These are phyloP conservation scores for Hypoxylon rickii DNA, from an alignment of 495 filamentous ascomycete species.

Conservation along the genomic window DNA sequence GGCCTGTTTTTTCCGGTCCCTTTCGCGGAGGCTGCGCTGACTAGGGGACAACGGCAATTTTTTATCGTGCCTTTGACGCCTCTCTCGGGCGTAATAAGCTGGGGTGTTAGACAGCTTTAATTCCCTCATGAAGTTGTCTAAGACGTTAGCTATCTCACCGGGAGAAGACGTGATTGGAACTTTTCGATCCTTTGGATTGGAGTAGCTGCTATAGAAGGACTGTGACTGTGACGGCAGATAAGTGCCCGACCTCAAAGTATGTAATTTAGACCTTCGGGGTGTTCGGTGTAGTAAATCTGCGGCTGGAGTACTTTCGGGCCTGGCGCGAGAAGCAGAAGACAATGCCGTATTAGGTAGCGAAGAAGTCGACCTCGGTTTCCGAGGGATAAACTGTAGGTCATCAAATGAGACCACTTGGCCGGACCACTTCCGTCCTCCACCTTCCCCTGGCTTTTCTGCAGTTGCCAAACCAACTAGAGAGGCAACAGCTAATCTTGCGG, in stretches of 20 bases:
- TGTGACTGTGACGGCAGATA: too few relatives aligned
- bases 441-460: slow-evolving; percentile 29
- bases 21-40: neutral
- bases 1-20: neutral
- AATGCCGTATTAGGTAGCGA: neutral
- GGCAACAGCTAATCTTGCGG: slow-evolving; percentile 46
- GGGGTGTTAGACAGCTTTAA: slow-evolving; percentile 14
- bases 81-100: slow-evolving; percentile 9
- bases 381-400: slow-evolving; percentile 26
- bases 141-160: slow-evolving; percentile 8
- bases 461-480: slow-evolving; percentile 45
- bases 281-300: too few relatives aligned
- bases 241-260: too few relatives aligned
- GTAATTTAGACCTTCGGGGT: too few relatives aligned
- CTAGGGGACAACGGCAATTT: neutral
- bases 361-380: neutral
- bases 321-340: neutral
- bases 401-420: slow-evolving; percentile 38
- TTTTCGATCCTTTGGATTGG: too few relatives aligned
- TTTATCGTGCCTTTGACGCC: slow-evolving; percentile 10
- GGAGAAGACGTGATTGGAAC: too few relatives aligned
- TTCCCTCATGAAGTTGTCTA: slow-evolving; percentile 25
- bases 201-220: too few relatives aligned
- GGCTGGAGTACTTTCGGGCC: neutral
- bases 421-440: slow-evolving; percentile 26